Base-by-base conservation (phyloP, 78 protist genomes). In the Diacronema lutheri region DNA sequence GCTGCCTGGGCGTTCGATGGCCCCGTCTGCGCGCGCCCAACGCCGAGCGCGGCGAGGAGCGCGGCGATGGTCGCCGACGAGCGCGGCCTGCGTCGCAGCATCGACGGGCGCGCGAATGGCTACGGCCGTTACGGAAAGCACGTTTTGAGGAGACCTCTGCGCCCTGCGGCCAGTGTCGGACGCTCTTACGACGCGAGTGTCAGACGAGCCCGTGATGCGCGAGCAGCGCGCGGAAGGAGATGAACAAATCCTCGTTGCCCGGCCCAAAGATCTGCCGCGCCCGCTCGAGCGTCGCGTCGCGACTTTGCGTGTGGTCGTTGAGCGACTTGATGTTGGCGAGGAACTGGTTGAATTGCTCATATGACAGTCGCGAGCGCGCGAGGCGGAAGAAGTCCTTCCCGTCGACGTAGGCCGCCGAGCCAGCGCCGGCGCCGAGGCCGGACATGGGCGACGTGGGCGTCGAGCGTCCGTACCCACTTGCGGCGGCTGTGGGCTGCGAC, bases 291-390 rank as follows among this genome's bases (percentile, higher is more conserved):
- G 78, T 72, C 37, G 33, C 38, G 11, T 72, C 80, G 5, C 38
- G 33, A 1, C 26, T 14, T 37, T 72, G 80, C 20, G 31, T 21
- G 60, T 44, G 80, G 60, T 72, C 60, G 23, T 72, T 72, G n/a
- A 72, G 60, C 19, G 37, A 0, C 80, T 44, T 38, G 80, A 72
- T 72, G 33, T 0, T 10, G 7, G 25, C 60, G 41, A 72, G 35
- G 60, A 72, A 72, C 14, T 2, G 5, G 80, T 41, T 44, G 60
- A 72, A 72, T 37, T 72, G 80, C 38, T 72, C 80, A 61, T 72
- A 72, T 33, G 56, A 29, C 23, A 72, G 80, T 40, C 80, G 56
- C 23, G 26, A n/a, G 0, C 80, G 56, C 6, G 80, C 80, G 10
- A 16, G 21, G 7, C 31, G 35, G 37, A 72, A 72, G 23, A 72